Base-by-base conservation (phyloP, 371 early-diverging fungal species). In the Cokeromyces recurvatus region DNA sequence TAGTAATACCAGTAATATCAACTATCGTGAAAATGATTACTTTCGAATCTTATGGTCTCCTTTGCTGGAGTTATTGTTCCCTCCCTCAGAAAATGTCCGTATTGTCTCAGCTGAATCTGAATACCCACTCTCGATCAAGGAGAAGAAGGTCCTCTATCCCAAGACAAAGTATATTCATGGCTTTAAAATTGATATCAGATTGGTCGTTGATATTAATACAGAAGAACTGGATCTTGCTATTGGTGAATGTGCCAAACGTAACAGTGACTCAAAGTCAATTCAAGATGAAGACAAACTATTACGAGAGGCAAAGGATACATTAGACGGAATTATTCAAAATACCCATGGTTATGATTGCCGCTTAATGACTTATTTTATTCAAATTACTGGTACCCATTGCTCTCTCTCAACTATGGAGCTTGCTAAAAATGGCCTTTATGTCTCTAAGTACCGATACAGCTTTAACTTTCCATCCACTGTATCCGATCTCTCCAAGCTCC, bases 311-410 rank as follows among this genome's bases (percentile, higher is more conserved):
- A 55, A 55, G 21, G 46, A 50, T 24, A 23, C 46, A 5, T 2
- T 56, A 24, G 55, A 55, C 48, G 51, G 56, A 23, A 38, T 56
- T 21, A 50, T 49, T 17, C 46, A 56, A 41, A 39, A 23, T 19
- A 32, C 46, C 5, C 10, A 16, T 22, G 37, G 21, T 4, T 31
- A 19, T 14, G 46, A 56, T 24, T 45, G 43, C 32, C 38, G 43
- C 11, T 4, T 50, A 12, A 50, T 50, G 47, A 12, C 46, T 15
- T 56, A 56, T 24, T 41, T 46, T 14, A 31, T 50, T 22, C 50
- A 56, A 46, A 50, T 56, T 5, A 46, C 50, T 46, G 56, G 51
- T n/a, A 38, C 48, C 27, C 44, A 43, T 39, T 55, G 55, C 37
- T 46, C 51, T 23, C 24, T 50, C 20, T 56, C 56, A 2, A 56